Conservation (phyloP, 2,329 filamentous ascomycete genomes). For the Chrysoporthe cubensis region DNA sequence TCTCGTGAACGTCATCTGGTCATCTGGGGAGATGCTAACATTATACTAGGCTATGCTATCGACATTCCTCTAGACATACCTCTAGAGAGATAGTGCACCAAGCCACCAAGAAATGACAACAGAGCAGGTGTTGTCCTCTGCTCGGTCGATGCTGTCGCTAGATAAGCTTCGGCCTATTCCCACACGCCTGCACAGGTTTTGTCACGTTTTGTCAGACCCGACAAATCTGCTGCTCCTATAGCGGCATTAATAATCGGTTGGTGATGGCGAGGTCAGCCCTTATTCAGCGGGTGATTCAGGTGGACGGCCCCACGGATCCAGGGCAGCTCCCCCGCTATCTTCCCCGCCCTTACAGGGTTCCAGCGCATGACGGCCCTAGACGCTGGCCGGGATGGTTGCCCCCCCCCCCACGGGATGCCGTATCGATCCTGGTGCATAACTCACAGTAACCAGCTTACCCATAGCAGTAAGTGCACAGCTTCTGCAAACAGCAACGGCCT, state of each 20-base stretch:
- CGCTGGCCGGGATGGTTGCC: background rate
- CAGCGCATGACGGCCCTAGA: background rate
- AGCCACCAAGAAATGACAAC: too few species aligned
- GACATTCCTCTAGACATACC: too few species aligned
- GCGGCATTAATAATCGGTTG: slow-evolving; percentile 14
- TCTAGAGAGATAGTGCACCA: too few species aligned
- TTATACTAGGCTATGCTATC: too few species aligned
- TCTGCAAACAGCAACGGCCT: background rate
- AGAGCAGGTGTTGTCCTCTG: too few species aligned
- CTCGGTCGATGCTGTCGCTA: background rate
- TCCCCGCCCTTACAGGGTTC: background rate
- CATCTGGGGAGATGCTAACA: too few species aligned
- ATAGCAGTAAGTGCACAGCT: background rate
- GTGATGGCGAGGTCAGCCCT: slow-evolving; percentile 21
- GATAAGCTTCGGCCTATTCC: background rate
- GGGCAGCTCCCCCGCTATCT: background rate
- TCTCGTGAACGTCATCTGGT: too few species aligned
- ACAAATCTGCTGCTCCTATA: slow-evolving; percentile 16
- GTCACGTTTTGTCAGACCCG: slow-evolving; percentile 25
- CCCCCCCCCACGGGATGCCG: background rate
- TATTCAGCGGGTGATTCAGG: slow-evolving; percentile 9
- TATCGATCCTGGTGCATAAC: background rate
- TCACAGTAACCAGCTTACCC: background rate
- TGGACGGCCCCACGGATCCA: background rate
- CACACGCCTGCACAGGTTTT: background rate